These are phyloP conservation scores for Pseudonitzschia multiseries DNA, from an alignment of 108 stramenopile genomes.

Conservation along the genomic window DNA sequence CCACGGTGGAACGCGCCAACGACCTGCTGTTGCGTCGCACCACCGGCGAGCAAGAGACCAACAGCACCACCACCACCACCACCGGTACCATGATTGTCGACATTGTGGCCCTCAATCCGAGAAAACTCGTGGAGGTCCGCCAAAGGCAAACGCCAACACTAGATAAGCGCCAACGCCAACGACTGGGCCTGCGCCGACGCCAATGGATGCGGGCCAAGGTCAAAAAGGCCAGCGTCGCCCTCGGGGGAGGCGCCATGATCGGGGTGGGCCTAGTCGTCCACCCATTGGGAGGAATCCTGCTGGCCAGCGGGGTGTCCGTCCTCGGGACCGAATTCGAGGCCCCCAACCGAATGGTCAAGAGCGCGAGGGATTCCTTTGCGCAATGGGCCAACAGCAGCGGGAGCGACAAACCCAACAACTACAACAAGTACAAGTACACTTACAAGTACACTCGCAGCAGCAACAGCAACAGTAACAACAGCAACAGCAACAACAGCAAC, in stretches of 20 bases:
- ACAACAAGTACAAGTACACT: too few species aligned
- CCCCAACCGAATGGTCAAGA: conserved; percentile 30
- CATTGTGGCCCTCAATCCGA: conserved; percentile 27
- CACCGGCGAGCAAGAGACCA: neutral
- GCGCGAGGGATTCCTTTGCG: conserved; percentile 34
- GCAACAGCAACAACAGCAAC: neutral
- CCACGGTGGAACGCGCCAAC: conserved; percentile 16
- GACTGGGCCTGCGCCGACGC: neutral
- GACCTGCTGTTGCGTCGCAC: neutral
- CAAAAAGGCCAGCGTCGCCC: conserved; percentile 31
- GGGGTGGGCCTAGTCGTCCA: conserved; percentile 40
- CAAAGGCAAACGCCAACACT: neutral
- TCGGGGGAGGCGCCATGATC: conserved; percentile 39
- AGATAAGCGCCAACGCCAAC: neutral
- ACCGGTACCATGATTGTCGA: neutral
- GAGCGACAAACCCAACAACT: neutral
- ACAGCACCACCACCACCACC: neutral
- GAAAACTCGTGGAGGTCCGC: neutral
- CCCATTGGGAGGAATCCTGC: conserved; percentile 35
- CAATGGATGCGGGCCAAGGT: conserved; percentile 16
- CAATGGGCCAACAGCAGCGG: neutral
- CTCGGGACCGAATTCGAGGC: conserved; percentile 43
- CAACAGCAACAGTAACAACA: too few species aligned
- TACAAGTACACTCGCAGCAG: too few species aligned
- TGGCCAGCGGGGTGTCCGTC: conserved; percentile 30